Conservation (phyloP, 768 basidiomycete genomes). For the Rhizopogon sp. region DNA sequence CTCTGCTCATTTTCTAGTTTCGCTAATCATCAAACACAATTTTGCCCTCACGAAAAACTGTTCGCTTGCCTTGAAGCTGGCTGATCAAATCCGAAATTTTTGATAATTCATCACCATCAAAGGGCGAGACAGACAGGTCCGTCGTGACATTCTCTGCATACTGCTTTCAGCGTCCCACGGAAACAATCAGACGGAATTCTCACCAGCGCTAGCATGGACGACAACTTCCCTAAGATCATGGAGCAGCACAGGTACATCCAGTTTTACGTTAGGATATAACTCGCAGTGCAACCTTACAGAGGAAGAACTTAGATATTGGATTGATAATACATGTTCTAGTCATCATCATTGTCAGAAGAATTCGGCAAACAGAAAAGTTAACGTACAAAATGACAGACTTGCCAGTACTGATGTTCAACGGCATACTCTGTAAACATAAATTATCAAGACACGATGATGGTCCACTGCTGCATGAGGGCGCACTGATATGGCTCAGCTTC, state of each 20-base stretch:
- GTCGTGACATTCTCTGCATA: neutral
- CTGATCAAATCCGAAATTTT: conserved; percentile 6
- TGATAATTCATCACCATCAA: conserved; percentile 3
- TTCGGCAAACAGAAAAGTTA: neutral
- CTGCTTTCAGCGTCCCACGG: conserved; percentile 6
- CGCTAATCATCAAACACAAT: conserved; percentile 7
- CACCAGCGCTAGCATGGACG: conserved; percentile 13
- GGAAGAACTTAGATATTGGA: neutral
- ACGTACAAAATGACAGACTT: neutral
- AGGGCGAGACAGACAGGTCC: conserved; percentile 3
- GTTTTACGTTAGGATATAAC: neutral
- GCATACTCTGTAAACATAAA: conserved; percentile 10
- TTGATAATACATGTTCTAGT: neutral
- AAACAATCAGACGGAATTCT: conserved; percentile 5
- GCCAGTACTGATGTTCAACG: conserved; percentile 20
- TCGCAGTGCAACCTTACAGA: conserved; percentile 6
- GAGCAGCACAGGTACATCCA: neutral
- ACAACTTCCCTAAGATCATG: conserved; percentile 1
- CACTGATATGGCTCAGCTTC: conserved; percentile 36
- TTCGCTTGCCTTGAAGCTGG: neutral
- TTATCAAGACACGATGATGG: neutral
- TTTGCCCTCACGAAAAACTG: neutral
- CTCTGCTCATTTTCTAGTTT: neutral
- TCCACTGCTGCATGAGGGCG: conserved; percentile 3
- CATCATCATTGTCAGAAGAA: neutral